Evolutionary conservation across 2,329 filamentous ascomycete species (phyloP).

Genomic region (Thelonectria rubi): DNA sequence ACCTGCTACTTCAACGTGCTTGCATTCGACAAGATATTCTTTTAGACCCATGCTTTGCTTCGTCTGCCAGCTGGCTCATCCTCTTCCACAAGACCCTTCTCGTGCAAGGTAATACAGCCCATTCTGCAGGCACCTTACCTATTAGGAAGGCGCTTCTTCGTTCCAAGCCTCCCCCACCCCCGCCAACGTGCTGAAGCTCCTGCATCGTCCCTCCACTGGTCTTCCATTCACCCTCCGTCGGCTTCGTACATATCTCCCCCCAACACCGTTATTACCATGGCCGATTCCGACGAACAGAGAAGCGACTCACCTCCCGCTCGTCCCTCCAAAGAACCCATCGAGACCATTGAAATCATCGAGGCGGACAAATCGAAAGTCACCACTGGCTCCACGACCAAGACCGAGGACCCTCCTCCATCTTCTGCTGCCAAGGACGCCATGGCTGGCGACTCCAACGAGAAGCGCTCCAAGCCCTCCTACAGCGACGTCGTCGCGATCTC

Average conservation of each 20-base stretch:
- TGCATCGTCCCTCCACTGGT: neutral
- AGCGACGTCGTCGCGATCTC: constrained; percentile 23
- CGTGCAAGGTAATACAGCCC: no score
- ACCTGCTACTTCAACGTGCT: no score
- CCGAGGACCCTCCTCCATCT: neutral
- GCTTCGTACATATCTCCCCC: neutral
- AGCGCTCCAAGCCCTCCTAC: constrained; percentile 27
- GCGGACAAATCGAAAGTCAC: neutral
- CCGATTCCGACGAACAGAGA: constrained; percentile 21
- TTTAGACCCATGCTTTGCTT: neutral
- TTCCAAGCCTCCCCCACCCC: neutral
- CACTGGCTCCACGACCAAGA: neutral
- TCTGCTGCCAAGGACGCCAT: constrained; percentile 19
- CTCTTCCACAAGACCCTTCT: no score
- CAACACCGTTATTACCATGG: constrained; percentile 14
- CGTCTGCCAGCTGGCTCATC: constrained; percentile 4
- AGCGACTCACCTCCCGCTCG: constrained; percentile 22
- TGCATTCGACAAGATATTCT: no score
- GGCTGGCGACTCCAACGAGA: constrained; percentile 31
- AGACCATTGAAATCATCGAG: constrained; percentile 26
- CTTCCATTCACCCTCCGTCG: neutral
- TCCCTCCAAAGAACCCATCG: constrained; percentile 31
- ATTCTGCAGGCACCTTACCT: no score
- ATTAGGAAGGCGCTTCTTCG: no score
- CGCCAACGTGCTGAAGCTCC: neutral